These are phyloP conservation scores for Bruguiera gymnorhiza DNA, from an alignment of 345 rosid species.

Conservation along the genomic window DNA sequence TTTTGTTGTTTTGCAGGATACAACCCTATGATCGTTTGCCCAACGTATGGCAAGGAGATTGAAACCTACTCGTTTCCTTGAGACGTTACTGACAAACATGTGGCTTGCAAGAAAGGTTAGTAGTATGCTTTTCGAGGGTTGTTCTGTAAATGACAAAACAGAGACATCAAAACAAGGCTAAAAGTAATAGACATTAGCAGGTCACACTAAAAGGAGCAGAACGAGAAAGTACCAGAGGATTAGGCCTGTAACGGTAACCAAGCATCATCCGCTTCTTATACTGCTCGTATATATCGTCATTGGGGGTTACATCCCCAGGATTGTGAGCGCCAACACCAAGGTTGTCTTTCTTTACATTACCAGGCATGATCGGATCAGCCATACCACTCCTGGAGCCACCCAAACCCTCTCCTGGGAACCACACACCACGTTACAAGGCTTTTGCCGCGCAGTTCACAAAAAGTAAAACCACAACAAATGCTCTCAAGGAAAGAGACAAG, in stretches of 20 bases:
- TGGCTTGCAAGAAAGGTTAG: constrained; percentile 18
- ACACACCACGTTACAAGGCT: not conserved
- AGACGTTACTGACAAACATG: not conserved
- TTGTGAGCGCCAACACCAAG: constrained; percentile 92
- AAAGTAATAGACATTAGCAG: not conserved
- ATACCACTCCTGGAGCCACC: constrained; percentile 92
- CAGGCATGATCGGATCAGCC: constrained; percentile 88
- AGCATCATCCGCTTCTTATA: constrained; percentile 99
- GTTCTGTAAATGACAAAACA: constrained; percentile 33
- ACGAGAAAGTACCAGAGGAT: constrained; percentile 64
- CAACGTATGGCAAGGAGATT: no score
- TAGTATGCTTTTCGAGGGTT: constrained; percentile 73
- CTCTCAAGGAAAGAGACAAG: not conserved
- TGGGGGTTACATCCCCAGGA: constrained; percentile 86
- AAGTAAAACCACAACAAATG: not conserved
- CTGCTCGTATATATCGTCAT: constrained; percentile 97
- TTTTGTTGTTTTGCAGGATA: no score
- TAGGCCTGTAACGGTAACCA: constrained; percentile 89
- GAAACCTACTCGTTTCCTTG: not conserved
- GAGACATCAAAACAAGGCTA: not conserved
- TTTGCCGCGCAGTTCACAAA: not conserved
- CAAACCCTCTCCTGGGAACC: constrained; percentile 83
- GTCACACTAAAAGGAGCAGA: not conserved
- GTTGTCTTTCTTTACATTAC: constrained; percentile 74
- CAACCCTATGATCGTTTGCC: no score